Base-by-base conservation (phyloP, 177 flowering plant species). In the Vitis hybrid region DNA sequence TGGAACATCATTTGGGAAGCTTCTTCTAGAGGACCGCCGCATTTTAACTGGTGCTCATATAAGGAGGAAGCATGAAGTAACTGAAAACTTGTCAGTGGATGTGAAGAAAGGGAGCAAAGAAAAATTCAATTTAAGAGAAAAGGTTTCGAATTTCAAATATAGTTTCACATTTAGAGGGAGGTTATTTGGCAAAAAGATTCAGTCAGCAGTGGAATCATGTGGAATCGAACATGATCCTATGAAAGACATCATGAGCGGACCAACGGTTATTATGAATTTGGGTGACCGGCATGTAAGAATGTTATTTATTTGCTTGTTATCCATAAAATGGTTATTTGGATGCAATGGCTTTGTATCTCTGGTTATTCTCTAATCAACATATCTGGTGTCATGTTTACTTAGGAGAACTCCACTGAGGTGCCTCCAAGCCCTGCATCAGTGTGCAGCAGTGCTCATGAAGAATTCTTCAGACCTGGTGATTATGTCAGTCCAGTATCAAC, bases 341-440 rank as follows among this genome's bases (percentile, higher is more conserved):
- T 56, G 30, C 15, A 55, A 1, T 5, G 45, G 18, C 2, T 67
- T 58, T 52, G 4, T 10, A 13, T 71, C 21, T 59, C 52, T 51
- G 12, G 7, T 23, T 15, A 15, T 23, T 14, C 14, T 55, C 32
- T 57, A 56, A 50, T 68, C 17, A 8, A 49, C 30, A 6, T 60
- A 52, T 60, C 50, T 56, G 67, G 54, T 70, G 23, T 77, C 32
- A 17, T 65, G 14, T 75, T 65, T 9, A 72, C 52, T 48, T 64
- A 93, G 99, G 98, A 93, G 70, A 91, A 93, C 77, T 86, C 86
- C 40, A 93, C 99, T 59, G 99, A 93, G 80, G 97, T 93, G 73
- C 99, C 99, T 64, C 98, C 99, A 4, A 95, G 97, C 77, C 99
- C 99, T 74, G 98, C 94, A 78, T 95, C 98, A 19, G 83, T 91